A percentile compares a stretch with the other conserved stretches of the same genome.
Evolutionary conservation across 306 rosid species (phyloP).

Genomic region (Gleditsia sinensis): DNA sequence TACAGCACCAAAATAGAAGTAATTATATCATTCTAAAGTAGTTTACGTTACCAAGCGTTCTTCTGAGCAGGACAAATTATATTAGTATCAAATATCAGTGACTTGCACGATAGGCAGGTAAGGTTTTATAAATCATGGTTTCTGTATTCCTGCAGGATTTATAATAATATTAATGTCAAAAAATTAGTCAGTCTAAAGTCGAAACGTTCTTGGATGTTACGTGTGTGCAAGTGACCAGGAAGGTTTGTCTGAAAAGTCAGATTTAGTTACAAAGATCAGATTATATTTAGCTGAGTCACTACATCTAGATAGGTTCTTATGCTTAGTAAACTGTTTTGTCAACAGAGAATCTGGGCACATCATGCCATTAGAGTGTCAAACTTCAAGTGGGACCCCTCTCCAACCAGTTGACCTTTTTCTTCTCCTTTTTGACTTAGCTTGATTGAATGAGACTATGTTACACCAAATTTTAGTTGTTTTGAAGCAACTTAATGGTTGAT

Average conservation of each 20-base stretch:
- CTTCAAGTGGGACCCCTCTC: neutral
- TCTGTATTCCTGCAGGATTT: neutral
- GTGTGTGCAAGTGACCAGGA: neutral
- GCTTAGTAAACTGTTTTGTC: neutral
- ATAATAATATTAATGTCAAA: neutral
- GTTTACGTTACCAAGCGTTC: neutral
- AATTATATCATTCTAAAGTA: neutral
- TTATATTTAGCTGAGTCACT: neutral
- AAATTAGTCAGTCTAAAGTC: neutral
- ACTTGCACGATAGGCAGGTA: neutral
- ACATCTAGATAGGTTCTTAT: neutral
- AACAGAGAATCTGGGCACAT: neutral
- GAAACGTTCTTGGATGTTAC: neutral
- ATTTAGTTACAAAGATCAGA: neutral
- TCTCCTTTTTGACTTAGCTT: slow-evolving; percentile 6
- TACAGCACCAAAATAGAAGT: neutral
- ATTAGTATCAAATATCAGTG: neutral
- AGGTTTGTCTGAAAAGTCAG: neutral
- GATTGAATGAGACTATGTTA: neutral
- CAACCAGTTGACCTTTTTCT: neutral
- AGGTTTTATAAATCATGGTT: neutral
- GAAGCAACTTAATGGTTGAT: neutral
- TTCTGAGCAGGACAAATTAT: neutral
- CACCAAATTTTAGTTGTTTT: neutral
- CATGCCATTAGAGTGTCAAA: neutral